phyloP scores from a whole-genome alignment of 176 grass and related monocot genomes.

The Themeda triandra region DNA sequence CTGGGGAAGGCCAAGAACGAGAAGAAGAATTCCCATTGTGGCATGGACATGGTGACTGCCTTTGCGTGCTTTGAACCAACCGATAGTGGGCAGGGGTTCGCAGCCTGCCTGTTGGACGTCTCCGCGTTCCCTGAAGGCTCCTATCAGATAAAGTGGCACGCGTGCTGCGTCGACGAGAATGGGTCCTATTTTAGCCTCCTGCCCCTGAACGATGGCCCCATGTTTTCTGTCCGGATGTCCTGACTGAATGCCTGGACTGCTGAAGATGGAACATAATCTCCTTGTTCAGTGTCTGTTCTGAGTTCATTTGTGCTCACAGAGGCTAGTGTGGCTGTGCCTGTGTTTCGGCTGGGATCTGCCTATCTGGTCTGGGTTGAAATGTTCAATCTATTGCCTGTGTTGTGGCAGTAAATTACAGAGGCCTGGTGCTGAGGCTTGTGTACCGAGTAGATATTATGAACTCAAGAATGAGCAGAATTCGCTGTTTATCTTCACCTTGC shows the following conservation, averaged over 20 bases:
- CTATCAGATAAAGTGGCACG: slow-evolving; percentile 74
- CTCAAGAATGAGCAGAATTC: not conserved
- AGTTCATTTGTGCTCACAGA: not conserved
- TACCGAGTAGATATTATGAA: not conserved
- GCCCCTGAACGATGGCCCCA: slow-evolving; percentile 53
- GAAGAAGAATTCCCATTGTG: not conserved
- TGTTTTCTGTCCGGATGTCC: slow-evolving; percentile 47
- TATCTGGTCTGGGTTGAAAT: not conserved
- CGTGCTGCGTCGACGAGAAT: slow-evolving; percentile 47
- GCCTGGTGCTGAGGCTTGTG: not conserved
- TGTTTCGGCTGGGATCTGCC: not conserved
- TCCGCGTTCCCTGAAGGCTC: slow-evolving; percentile 57
- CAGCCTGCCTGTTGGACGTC: slow-evolving; percentile 60
- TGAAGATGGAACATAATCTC: not conserved
- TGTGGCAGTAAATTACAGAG: not conserved
- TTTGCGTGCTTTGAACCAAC: slow-evolving; percentile 48
- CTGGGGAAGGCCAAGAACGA: not conserved
- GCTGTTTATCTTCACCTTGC: not conserved
- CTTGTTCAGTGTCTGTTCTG: not conserved
- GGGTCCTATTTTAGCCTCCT: slow-evolving; percentile 55
- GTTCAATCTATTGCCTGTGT: not conserved
- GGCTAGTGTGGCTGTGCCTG: not conserved
- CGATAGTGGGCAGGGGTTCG: slow-evolving; percentile 52
- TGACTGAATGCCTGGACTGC: not conserved
- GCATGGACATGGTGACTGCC: slow-evolving; percentile 28